Conservation (phyloP, 2,329 filamentous ascomycete species). For the Fusarium annulatum region DNA sequence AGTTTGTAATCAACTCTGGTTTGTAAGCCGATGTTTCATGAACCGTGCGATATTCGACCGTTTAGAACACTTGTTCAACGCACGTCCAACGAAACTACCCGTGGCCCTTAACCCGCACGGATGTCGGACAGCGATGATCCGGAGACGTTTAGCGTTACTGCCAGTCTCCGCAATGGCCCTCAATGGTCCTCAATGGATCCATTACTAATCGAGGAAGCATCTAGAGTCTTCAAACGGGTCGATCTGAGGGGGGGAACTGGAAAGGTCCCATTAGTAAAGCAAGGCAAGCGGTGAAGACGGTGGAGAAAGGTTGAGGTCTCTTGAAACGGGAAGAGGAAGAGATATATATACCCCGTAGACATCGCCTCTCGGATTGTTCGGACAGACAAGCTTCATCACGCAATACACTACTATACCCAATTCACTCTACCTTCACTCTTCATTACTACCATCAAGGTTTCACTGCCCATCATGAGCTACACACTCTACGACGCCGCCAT, state of each 20-base stretch:
- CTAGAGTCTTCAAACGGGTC: conserved; percentile 16
- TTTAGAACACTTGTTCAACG: neutral
- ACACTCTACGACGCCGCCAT: conserved; percentile 57
- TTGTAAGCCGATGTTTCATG: conserved; percentile 8
- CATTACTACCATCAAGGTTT: neutral
- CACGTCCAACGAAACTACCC: neutral
- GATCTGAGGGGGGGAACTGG: neutral
- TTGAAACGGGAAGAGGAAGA: neutral
- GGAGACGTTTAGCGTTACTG: neutral
- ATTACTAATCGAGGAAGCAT: conserved; percentile 38
- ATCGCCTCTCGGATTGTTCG: neutral
- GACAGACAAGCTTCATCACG: conserved; percentile 25
- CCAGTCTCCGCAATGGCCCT: neutral
- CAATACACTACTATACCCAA: conserved; percentile 27
- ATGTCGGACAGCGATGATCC: neutral
- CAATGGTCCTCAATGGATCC: neutral
- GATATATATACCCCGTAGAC: conserved; percentile 23
- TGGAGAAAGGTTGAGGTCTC: neutral
- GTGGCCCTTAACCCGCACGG: neutral
- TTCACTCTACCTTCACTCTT: conserved; percentile 3
- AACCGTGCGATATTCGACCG: neutral
- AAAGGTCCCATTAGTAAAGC: conserved; percentile 17
- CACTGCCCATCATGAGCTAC: conserved; percentile 50
- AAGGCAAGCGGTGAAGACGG: conserved; percentile 27
- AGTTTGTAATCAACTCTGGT: conserved; percentile 1